Evolutionary conservation across 1,139 yeast genomes (phyloP).

Genomic region (Geotrichum australiense): DNA sequence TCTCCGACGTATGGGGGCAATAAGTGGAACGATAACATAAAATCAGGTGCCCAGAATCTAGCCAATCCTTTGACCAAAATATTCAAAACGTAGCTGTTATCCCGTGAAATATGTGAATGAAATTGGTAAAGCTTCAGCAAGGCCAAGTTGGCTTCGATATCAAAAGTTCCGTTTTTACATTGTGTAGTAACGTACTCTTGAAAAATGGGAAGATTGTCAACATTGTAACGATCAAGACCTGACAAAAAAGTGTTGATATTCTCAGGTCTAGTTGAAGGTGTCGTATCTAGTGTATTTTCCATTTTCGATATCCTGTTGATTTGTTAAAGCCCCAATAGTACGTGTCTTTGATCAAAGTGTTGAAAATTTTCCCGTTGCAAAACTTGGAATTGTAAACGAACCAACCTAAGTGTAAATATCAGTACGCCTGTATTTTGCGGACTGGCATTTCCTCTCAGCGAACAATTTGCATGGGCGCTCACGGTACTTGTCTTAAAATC

Average conservation of each 20-base stretch:
- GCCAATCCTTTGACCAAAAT: conserved; percentile 39
- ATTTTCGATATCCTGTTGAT: conserved; percentile 19
- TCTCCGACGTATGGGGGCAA: conserved; percentile 38
- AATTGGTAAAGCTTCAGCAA: conserved; percentile 40
- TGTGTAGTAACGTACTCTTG: conserved; percentile 40
- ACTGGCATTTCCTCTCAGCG: too few relatives aligned
- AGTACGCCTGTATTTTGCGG: too few relatives aligned
- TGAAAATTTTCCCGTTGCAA: conserved; percentile 1
- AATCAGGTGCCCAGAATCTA: conserved; percentile 39
- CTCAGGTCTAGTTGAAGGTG: conserved; percentile 37
- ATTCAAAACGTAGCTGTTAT: conserved; percentile 38
- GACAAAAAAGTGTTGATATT: conserved; percentile 35
- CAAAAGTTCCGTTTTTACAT: conserved; percentile 36
- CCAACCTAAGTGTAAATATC: too few relatives aligned
- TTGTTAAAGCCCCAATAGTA: too few relatives aligned
- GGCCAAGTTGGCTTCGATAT: conserved; percentile 42
- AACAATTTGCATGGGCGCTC: too few relatives aligned
- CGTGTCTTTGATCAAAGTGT: too few relatives aligned
- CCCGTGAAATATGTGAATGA: conserved; percentile 33
- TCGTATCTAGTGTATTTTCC: conserved; percentile 30
- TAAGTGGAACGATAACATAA: conserved; percentile 40
- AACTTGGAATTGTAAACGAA: too few relatives aligned
- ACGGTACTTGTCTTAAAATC: too few relatives aligned
- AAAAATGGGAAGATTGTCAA: conserved; percentile 38
- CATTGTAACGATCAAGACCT: conserved; percentile 41